Base-by-base conservation (phyloP, 345 rosid genomes). In the Nephelium lappaceum region DNA sequence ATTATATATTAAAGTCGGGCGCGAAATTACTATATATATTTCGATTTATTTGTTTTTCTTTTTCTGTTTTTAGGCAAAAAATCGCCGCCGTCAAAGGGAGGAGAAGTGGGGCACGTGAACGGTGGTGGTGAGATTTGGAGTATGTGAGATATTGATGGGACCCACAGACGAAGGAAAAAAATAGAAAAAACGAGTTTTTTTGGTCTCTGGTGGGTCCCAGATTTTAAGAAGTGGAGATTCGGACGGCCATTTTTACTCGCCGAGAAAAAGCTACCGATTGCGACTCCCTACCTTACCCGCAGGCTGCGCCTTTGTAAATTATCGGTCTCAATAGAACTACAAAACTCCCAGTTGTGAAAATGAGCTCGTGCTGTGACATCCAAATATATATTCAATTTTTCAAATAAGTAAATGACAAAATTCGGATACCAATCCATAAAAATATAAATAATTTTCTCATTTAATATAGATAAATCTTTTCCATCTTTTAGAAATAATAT, bases 81-180 rank as follows among this genome's bases (percentile, higher is more conserved):
- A 84, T 83, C 79, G 78, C 61, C 80, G 81, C 73, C 83, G 86
- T 84, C 69, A 19, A 84, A 49, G 7, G 41, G 43, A 43, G 62
- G 62, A 23, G 57, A 49, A 8, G 21, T 47, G 31, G 66, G 49
- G 51, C 79, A 66, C 73, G 66, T 76, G 72, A 55, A 38, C 49
- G 79, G 63, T 16, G 51, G 19, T 64, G 69, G 36, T 19, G 42
- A 70, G 49, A 79, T 70, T 43, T 53, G 66, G 70, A 72, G 81
- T 78, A 69, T 81, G 74, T 63, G 81, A 83, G 42, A 7, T 81
- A 45, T 49, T 65, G 9, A 31, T 16, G 66, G 79, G 78, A 55
- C 78, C 81, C 75, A 69, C 64, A 0, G 64, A 76, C 31, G 7
- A 25, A 53, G 71, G 73, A 36, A 69, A 72, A 45, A 64, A 47